phyloP scores from a whole-genome alignment of 768 basidiomycete genomes.

The Coprinellus micaceus region DNA sequence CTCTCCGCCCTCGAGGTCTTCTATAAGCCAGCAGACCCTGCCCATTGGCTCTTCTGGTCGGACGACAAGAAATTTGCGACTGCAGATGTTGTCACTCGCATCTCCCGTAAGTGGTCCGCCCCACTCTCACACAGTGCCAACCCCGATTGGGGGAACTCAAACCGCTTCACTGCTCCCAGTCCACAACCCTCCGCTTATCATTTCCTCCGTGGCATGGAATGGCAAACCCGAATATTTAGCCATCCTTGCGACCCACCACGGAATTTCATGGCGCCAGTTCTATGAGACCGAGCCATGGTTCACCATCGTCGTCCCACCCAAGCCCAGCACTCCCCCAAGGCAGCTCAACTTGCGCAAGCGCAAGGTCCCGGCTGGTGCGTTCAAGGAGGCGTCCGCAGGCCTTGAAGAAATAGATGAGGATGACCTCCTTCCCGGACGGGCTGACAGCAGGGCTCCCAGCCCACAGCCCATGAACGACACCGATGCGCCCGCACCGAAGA shows the following conservation, averaged over 20 bases:
- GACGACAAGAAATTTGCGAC: slow-evolving; percentile 45
- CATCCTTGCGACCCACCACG: slow-evolving; percentile 32
- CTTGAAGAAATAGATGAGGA: slow-evolving; percentile 23
- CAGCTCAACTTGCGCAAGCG: slow-evolving; percentile 32
- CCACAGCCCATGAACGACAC: not conserved
- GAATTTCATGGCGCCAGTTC: slow-evolving; percentile 26
- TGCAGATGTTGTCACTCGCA: slow-evolving; percentile 49
- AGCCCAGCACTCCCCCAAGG: slow-evolving; percentile 24
- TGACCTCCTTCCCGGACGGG: slow-evolving; percentile 15
- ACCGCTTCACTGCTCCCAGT: slow-evolving; percentile 28
- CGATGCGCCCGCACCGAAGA: not conserved
- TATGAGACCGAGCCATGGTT: slow-evolving; percentile 32
- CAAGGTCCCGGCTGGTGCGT: slow-evolving; percentile 24
- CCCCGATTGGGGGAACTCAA: slow-evolving; percentile 1
- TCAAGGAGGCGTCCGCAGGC: slow-evolving; percentile 22
- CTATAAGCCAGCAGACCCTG: slow-evolving; percentile 49
- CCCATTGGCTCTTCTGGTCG: slow-evolving; percentile 66
- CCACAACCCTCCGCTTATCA: slow-evolving; percentile 36
- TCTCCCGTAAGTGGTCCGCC: slow-evolving; percentile 44
- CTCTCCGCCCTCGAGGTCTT: slow-evolving; percentile 62
- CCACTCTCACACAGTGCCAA: not conserved
- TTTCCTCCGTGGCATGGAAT: slow-evolving; percentile 40
- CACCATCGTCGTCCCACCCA: slow-evolving; percentile 28
- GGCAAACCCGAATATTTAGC: slow-evolving; percentile 38
- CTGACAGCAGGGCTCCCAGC: not conserved